Evolutionary conservation across 140 eudicot genomes (phyloP), one percentile per base, ranked within the genome.

Genomic region (Bidens hawaiensis): DNA sequence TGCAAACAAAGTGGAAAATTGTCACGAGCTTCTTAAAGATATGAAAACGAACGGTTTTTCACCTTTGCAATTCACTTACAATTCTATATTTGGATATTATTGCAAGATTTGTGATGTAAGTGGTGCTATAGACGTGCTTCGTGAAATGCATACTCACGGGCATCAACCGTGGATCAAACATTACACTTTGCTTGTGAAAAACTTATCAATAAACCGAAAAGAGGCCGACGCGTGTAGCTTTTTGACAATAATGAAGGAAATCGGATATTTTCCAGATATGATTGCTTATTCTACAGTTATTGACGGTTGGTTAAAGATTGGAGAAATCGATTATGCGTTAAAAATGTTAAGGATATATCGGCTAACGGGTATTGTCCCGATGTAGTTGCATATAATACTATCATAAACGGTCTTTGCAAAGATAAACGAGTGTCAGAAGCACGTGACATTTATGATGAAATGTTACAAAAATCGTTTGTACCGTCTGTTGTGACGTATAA

Each of bases 91-190:
- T 58, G 89, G 87, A 25, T 83, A 83, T 77, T 77, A 78, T 41
- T 87, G 98, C 68, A 85, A 77, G 61, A 61, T 64, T 67, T 77
- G 40, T 62, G 96, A 87, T 67, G 83, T 82, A 51, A 68, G 4
- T 14, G 83, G 86, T 62, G 95, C 94, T 18, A 50, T 79, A 50
- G 55, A 62, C 67, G 63, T 84, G 69, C 26, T 91, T 60, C 87
- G 48, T 68, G 85, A 87, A 68, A 80, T 91, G 88, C 86, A 74
- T 67, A 27, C 70, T 61, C 67, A 77, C 52, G 93, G 96, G 64
- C 91, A 91, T 62, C 83, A 82, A 18, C 96, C 98, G 5, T 91
- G 98, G 98, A 87, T 84, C 61, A 91, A 91, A 63, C 67, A 87
- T 69, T 79, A 79, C 72, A 91, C 98, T 1, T 53, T 83, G 52